Conservation (phyloP, 129 eudicot species). For the carrot (Daucus carota) region DNA sequence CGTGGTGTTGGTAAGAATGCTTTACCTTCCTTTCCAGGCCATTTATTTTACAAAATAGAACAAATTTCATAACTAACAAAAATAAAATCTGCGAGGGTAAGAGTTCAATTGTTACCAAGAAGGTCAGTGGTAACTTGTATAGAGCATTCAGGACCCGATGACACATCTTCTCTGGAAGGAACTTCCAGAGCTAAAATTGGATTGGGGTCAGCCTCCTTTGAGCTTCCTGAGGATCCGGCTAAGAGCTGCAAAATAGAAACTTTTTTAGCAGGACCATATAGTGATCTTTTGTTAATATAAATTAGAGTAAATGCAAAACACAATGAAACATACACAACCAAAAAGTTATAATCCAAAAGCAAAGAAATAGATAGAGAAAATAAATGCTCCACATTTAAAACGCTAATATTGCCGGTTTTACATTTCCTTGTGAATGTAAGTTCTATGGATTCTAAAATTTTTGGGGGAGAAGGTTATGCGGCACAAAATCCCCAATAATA, state of each 20-base stretch:
- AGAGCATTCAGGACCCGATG: constrained; percentile 44
- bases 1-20: background rate
- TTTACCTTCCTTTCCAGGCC: background rate
- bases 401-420: no score
- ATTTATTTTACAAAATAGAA: background rate
- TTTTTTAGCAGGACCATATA: constrained; percentile 14
- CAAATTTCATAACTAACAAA: background rate
- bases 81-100: background rate
- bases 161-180: constrained; percentile 50
- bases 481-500: background rate
- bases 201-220: constrained; percentile 65
- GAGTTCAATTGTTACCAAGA: constrained; percentile 35
- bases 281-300: constrained; percentile 27
- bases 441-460: background rate
- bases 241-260: constrained; percentile 25
- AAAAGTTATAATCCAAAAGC: no score
- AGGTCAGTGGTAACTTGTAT: constrained; percentile 59
- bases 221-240: no score
- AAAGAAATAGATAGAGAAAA: no score
- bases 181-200: constrained; percentile 57
- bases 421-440: no score
- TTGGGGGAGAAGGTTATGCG: background rate
- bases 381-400: no score
- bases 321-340: background rate
- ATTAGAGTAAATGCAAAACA: background rate